Base-by-base conservation (phyloP, 805 yeast genomes). In the Wickerhamomyces chambardii region DNA sequence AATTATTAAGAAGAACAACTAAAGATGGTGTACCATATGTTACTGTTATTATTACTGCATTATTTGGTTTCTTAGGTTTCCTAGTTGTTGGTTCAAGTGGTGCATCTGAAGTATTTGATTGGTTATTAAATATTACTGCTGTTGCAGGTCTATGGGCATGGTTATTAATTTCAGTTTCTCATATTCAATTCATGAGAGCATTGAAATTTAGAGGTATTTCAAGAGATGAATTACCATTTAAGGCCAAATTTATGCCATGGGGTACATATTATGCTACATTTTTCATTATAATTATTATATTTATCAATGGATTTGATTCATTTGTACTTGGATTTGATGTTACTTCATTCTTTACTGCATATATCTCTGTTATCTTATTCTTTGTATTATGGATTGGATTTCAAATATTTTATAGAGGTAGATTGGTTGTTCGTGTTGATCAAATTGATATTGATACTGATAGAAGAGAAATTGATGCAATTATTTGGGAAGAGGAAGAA, bases 121-220 rank as follows among this genome's bases (percentile, higher is more conserved):
- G 89, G 89, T 64, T 82, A 39, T 59, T 80, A 45, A 80, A 79
- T 55, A 79, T 82, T 46, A 72, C 84, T n/a, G 83, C 84, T 21
- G 80, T 80, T 33, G 78, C 87, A 10, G 89, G 89, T 40, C 66
- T 81, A 45, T 76, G 80, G 45, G 69, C 84, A 15, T 79, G 89
- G 89, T 68, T 75, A 33, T 70, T 75, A 53, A 79, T 81, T 41
- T 66, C 78, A 21, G 56, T 70, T 31, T 64, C 82, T 3, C 89
- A 80, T 56, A 58, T 82, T 38, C 65, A 89, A 53, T 82, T 81
- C 59, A 81, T 81, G 78, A 56, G 63, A 29, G 78, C 80, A 24
- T 59, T 84, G 47, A 71, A 68, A 46, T 53, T 62, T 17, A 73
- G 86, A 54, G 77, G 78, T 34, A 77, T 82, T 37, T 63, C 78